A percentile compares a stretch with the other conserved stretches of the same genome.
Conservation (phyloP, 108 stramenopile species). For the Pseudonitzschia multistriata region DNA sequence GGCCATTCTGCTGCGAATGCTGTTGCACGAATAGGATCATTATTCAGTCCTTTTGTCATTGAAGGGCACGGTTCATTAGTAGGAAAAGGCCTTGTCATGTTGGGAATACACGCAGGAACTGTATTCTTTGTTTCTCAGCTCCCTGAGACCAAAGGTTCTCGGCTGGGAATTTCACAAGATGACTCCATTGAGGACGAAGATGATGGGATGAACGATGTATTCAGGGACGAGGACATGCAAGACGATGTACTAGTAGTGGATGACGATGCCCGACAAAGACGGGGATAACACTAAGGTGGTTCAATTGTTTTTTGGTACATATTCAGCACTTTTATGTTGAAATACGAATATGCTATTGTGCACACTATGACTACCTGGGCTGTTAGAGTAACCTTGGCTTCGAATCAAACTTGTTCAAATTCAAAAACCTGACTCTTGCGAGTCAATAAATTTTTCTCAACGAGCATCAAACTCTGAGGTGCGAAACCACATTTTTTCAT, state of each 20-base stretch:
- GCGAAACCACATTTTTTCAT: no score
- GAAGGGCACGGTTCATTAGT: slow-evolving; percentile 39
- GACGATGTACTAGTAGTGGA: background rate
- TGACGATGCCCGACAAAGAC: background rate
- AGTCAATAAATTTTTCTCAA: no score
- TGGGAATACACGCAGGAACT: slow-evolving; percentile 41
- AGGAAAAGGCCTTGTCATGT: slow-evolving; percentile 47
- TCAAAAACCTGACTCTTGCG: no score
- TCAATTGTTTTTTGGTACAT: no score
- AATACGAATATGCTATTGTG: no score
- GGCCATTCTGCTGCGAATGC: slow-evolving; percentile 83
- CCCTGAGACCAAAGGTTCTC: slow-evolving; percentile 61
- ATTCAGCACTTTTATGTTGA: no score
- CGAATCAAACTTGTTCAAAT: no score
- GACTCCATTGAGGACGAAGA: background rate
- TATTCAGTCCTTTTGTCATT: slow-evolving; percentile 63
- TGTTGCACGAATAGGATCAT: slow-evolving; percentile 62
- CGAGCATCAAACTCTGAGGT: no score
- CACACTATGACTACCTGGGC: no score
- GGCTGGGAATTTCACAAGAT: slow-evolving; percentile 33
- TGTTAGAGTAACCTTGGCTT: no score
- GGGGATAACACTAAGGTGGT: background rate
- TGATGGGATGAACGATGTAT: background rate
- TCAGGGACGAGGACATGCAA: slow-evolving; percentile 14
- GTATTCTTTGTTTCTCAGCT: slow-evolving; percentile 42